These are phyloP conservation scores for Fusarium proliferatum DNA, from an alignment of 2,329 filamentous ascomycete species.

Conservation along the genomic window DNA sequence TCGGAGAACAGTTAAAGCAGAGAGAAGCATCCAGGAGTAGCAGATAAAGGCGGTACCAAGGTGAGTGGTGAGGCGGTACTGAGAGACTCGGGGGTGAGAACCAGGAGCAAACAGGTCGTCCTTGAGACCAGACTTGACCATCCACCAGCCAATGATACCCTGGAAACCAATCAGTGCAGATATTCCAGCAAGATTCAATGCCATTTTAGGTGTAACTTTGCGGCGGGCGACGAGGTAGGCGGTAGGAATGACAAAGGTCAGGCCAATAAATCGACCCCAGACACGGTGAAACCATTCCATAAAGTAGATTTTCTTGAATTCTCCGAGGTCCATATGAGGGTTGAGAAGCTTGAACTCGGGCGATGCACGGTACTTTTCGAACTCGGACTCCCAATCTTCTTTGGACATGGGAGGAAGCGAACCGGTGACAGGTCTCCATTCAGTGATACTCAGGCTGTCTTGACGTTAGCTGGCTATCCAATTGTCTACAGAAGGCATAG, in stretches of 20 bases:
- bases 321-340: constrained; percentile 88
- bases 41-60: constrained; percentile 90
- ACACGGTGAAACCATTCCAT: constrained; percentile 99
- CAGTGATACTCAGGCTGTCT: constrained; percentile 89
- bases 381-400: constrained; percentile 91
- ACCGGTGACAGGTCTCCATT: constrained; percentile 97
- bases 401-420: constrained; percentile 83
- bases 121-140: constrained; percentile 96
- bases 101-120: constrained; percentile 95
- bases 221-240: constrained; percentile 87
- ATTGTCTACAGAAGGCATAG: not conserved
- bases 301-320: constrained; percentile 99
- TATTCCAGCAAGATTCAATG: constrained; percentile 81
- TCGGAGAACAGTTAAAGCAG: constrained; percentile 85
- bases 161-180: constrained; percentile 92
- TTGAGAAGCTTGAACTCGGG: constrained; percentile 95
- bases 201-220: constrained; percentile 82
- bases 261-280: constrained; percentile 91
- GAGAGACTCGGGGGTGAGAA: constrained; percentile 89
- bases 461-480: constrained; percentile 1
- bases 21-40: constrained; percentile 94
- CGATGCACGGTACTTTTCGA: constrained; percentile 89
- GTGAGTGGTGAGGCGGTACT: constrained; percentile 92
- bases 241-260: constrained; percentile 89
- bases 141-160: constrained; percentile 98